A percentile compares a stretch with the other conserved stretches of the same genome.
Evolutionary conservation across 148 eudicot species (phyloP).

Genomic region (Rheum nobile): DNA sequence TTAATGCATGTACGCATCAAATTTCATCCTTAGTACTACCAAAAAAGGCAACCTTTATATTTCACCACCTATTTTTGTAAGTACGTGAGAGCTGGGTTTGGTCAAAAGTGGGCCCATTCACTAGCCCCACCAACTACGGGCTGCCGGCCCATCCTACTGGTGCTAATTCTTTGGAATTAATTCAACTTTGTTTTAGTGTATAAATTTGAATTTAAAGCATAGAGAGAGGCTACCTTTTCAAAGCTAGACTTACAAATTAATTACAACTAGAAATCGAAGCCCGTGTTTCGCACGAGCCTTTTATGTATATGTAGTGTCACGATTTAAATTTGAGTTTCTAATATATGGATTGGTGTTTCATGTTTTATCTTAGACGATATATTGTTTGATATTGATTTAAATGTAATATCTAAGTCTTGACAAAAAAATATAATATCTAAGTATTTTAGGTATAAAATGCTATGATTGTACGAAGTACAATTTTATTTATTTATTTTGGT

Average conservation of each 20-base stretch:
- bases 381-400: no score
- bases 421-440: no score
- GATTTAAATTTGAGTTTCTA: no score
- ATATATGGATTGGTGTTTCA: no score
- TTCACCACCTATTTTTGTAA: neutral
- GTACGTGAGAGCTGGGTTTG: neutral
- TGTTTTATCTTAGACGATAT: no score
- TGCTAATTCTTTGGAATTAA: neutral
- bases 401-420: no score
- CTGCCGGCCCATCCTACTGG: neutral
- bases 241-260: neutral
- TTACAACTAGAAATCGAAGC: neutral
- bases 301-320: no score
- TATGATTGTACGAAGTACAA: no score
- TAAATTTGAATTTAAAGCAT: neutral
- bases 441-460: no score
- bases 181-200: neutral
- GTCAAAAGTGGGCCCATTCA: neutral
- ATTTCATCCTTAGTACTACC: neutral
- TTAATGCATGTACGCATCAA: neutral
- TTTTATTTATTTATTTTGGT: no score
- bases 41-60: neutral
- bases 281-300: neutral
- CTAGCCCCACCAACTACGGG: neutral
- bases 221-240: neutral